Percentiles rank a stretch among this genome's conserved stretches.
These are phyloP conservation scores for Arachnomyces sp. DNA, from an alignment of 2,329 filamentous ascomycete species.

Conservation along the genomic window DNA sequence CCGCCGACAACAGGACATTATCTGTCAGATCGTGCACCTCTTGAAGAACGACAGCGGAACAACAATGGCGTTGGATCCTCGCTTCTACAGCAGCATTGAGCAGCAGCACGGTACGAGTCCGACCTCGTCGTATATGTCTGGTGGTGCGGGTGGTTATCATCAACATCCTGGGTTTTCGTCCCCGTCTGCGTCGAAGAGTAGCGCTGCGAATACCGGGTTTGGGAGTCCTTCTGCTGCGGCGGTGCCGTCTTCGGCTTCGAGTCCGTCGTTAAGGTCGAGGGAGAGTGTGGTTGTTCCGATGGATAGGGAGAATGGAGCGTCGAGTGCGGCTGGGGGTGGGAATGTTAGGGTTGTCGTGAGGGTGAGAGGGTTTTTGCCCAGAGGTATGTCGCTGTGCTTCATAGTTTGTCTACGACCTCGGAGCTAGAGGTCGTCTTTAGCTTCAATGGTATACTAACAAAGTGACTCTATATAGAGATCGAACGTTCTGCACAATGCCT, in stretches of 20 bases:
- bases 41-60: slow-evolving; percentile 22
- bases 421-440: slow-evolving; percentile 18
- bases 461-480: slow-evolving; percentile 54
- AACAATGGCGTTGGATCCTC: slow-evolving; percentile 33
- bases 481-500: slow-evolving; percentile 76
- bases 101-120: slow-evolving; percentile 4
- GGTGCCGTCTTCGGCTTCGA: slow-evolving; percentile 61
- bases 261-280: slow-evolving; percentile 66
- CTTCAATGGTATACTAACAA: too few relatives aligned
- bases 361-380: slow-evolving; percentile 68
- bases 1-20: slow-evolving; percentile 32
- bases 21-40: slow-evolving; percentile 33
- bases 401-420: slow-evolving; percentile 13
- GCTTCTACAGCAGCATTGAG: slow-evolving; percentile 26
- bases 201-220: slow-evolving; percentile 28
- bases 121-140: slow-evolving; percentile 6
- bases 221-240: slow-evolving; percentile 29
- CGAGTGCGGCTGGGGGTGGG: slow-evolving; percentile 53
- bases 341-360: slow-evolving; percentile 79
- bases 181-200: slow-evolving; percentile 29
- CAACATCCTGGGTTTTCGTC: slow-evolving; percentile 25
- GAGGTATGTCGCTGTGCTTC: slow-evolving; percentile 49
- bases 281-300: slow-evolving; percentile 55
- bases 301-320: slow-evolving; percentile 32
- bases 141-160: slow-evolving; percentile 6